phyloP scores from a whole-genome alignment of 176 grass and related monocot genomes.

The Bothriochloa decipiens region DNA sequence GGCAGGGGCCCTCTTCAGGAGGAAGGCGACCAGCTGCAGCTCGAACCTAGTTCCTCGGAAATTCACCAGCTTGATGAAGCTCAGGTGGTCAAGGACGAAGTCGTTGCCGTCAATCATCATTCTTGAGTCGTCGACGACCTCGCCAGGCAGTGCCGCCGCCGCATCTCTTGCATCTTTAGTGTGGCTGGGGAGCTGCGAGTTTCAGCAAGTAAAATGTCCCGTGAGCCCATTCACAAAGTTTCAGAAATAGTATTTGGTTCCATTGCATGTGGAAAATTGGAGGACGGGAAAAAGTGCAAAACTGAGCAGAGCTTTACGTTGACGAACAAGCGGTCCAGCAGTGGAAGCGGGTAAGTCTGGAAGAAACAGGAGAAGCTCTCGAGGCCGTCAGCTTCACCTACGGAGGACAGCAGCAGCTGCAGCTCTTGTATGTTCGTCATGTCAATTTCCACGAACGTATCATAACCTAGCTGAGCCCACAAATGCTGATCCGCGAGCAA shows the following conservation, averaged over 20 bases:
- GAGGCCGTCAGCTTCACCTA: slow-evolving; percentile 24
- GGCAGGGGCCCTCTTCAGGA: slow-evolving; percentile 38
- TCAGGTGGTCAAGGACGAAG: background rate
- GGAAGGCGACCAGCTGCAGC: slow-evolving; percentile 51
- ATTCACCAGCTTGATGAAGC: slow-evolving; percentile 53
- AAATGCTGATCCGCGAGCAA: slow-evolving; percentile 28
- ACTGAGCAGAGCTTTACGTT: slow-evolving; percentile 27
- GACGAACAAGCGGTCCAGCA: slow-evolving; percentile 59
- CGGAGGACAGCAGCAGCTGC: slow-evolving; percentile 50
- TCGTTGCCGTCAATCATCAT: background rate
- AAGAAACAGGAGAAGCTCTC: slow-evolving; percentile 38
- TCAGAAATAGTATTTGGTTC: background rate
- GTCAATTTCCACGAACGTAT: background rate
- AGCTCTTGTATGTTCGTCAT: slow-evolving; percentile 59
- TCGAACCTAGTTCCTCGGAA: slow-evolving; percentile 44
- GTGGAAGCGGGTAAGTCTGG: background rate
- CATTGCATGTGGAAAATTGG: no score
- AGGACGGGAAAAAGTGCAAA: no score
- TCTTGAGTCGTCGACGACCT: background rate
- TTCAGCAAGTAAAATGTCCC: background rate
- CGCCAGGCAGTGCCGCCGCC: background rate
- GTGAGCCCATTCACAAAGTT: no score
- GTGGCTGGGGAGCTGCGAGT: slow-evolving; percentile 38
- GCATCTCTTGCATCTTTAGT: background rate
- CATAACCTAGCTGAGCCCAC: background rate